These are phyloP conservation scores for Wickerhamomyces chambardii DNA, from an alignment of 805 yeast genomes.

Conservation along the genomic window DNA sequence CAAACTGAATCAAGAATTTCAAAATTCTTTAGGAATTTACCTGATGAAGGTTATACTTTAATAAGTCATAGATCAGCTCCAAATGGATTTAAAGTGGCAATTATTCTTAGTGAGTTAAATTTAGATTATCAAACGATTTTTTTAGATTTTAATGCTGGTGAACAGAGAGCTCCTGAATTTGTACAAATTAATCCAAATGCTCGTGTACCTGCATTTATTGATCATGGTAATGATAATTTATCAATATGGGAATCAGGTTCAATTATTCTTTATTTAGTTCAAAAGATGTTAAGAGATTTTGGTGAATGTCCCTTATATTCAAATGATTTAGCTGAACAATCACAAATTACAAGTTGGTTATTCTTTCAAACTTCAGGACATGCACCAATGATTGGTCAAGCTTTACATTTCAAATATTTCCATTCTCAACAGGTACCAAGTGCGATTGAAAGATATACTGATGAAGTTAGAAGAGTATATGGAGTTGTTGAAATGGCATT, in stretches of 20 bases:
- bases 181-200: slow-evolving; percentile 95
- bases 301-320: slow-evolving; percentile 79
- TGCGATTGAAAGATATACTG: slow-evolving; percentile 86
- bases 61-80: slow-evolving; percentile 88
- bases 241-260: slow-evolving; percentile 96
- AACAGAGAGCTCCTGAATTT: slow-evolving; percentile 90
- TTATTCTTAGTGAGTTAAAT: slow-evolving; percentile 76
- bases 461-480: slow-evolving; percentile 87
- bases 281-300: slow-evolving; percentile 51
- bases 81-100: slow-evolving; percentile 93
- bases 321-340: slow-evolving; percentile 66
- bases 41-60: slow-evolving; percentile 74
- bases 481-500: slow-evolving; percentile 93
- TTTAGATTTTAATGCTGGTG: slow-evolving; percentile 81
- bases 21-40: slow-evolving; percentile 66
- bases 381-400: slow-evolving; percentile 98
- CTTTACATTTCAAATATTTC: slow-evolving; percentile 87
- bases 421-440: slow-evolving; percentile 79
- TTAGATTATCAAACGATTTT: slow-evolving; percentile 74
- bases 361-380: slow-evolving; percentile 96
- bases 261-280: slow-evolving; percentile 73
- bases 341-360: slow-evolving; percentile 81
- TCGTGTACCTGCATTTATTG: slow-evolving; percentile 89
- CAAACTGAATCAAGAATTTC: slow-evolving; percentile 51
- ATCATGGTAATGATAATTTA: slow-evolving; percentile 72